phyloP scores from a whole-genome alignment of 306 rosid genomes.

The Begonia peltatifolia region DNA sequence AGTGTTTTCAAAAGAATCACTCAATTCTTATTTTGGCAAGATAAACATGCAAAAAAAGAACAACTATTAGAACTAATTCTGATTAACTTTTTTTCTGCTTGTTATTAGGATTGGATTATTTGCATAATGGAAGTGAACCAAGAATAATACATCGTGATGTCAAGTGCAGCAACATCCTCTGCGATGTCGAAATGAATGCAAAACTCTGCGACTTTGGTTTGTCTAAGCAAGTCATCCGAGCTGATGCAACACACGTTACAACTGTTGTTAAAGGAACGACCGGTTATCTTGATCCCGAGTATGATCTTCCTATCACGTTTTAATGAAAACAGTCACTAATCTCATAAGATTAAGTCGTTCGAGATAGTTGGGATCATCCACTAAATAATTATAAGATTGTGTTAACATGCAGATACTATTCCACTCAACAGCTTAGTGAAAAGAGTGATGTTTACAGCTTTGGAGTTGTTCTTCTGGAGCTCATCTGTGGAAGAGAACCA shows the following conservation, averaged over 20 bases:
- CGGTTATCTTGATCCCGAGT: constrained; percentile 97
- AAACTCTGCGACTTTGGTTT: constrained; percentile 92
- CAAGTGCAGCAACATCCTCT: constrained; percentile 81
- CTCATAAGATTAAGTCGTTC: not conserved
- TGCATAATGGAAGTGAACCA: constrained; percentile 85
- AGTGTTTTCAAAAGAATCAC: no score
- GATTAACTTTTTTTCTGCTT: no score
- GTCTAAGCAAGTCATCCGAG: constrained; percentile 56
- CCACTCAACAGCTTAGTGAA: constrained; percentile 82
- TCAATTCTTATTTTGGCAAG: no score
- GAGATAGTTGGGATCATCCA: not conserved
- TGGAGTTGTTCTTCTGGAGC: constrained; percentile 87
- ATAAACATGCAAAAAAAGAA: no score
- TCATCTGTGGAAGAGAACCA: constrained; percentile 93
- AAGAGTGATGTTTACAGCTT: constrained; percentile 89
- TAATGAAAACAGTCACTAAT: not conserved
- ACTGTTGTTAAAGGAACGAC: constrained; percentile 93
- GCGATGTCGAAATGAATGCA: constrained; percentile 83
- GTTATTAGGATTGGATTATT: constrained; percentile 65
- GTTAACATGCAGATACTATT: constrained; percentile 16
- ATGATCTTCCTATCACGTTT: constrained; percentile 8
- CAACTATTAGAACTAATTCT: no score
- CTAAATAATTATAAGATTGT: not conserved
- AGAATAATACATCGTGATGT: constrained; percentile 88
- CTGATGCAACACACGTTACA: constrained; percentile 87